Percentiles rank a stretch among this genome's conserved stretches.
These are phyloP conservation scores for Brettanomyces nanus DNA, from an alignment of 805 yeast species.

Conservation along the genomic window DNA sequence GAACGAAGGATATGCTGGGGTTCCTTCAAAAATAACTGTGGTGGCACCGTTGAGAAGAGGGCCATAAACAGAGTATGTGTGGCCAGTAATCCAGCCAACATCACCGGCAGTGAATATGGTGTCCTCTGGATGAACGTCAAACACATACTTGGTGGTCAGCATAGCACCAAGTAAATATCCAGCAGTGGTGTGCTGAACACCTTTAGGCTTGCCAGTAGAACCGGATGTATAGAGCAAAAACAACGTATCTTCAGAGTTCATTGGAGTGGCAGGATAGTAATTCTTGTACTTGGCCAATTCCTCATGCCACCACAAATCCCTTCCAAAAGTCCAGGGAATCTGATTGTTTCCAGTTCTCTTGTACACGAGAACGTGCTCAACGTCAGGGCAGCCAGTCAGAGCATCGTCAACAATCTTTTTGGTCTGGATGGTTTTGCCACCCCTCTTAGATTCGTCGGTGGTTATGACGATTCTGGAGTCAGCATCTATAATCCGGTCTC, in stretches of 20 bases:
- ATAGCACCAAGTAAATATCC: slow-evolving; percentile 72
- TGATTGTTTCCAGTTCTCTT: slow-evolving; percentile 61
- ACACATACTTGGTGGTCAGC: slow-evolving; percentile 64
- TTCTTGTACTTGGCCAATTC: slow-evolving; percentile 59
- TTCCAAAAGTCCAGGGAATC: slow-evolving; percentile 40
- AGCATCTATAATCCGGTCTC: slow-evolving; percentile 68
- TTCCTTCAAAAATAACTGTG: slow-evolving; percentile 76
- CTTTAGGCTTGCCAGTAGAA: slow-evolving; percentile 85
- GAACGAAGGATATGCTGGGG: slow-evolving; percentile 78
- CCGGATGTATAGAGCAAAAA: slow-evolving; percentile 84
- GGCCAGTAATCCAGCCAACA: slow-evolving; percentile 90
- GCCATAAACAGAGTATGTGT: slow-evolving; percentile 75
- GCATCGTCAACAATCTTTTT: slow-evolving; percentile 82
- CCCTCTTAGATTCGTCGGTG: slow-evolving; percentile 76
- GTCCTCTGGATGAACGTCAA: slow-evolving; percentile 70
- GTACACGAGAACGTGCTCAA: slow-evolving; percentile 61
- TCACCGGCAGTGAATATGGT: slow-evolving; percentile 81
- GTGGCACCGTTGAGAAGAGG: slow-evolving; percentile 72
- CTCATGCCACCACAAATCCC: slow-evolving; percentile 75
- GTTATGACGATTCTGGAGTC: slow-evolving; percentile 66
- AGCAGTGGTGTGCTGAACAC: slow-evolving; percentile 74
- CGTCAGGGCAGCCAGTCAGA: slow-evolving; percentile 54
- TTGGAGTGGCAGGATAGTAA: slow-evolving; percentile 64
- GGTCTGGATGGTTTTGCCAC: slow-evolving; percentile 73
- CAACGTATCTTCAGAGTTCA: slow-evolving; percentile 69